Evolutionary conservation across 257 asterid species (phyloP), one percentile per base, ranked within the genome.

Genomic region (Coffea canephora): DNA sequence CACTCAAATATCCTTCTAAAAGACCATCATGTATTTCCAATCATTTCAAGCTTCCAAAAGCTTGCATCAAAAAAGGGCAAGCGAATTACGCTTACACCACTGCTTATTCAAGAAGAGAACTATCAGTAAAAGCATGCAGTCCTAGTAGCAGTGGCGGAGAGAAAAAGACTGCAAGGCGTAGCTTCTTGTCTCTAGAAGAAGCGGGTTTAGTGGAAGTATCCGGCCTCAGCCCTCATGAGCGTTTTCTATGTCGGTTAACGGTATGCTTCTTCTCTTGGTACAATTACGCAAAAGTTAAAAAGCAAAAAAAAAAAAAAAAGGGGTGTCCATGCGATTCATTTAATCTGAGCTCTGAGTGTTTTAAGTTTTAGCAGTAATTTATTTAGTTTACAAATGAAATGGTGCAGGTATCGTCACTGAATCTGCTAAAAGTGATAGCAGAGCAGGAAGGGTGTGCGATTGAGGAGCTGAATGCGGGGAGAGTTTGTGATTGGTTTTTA

Each of bases 201-300:
- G 98, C 98, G 11, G 98, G 97, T 59, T 82, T 94, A n/a, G 94
- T 94, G n/a, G 97, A 91, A 79, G 52, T 93, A 0, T 87, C 98
- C 21, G 96, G 98, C 10, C 93, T 93, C 69, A 82, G 92, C 90
- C 16, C 92, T 67, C 98, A 92, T 81, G 98, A 94, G 82, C 87
- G 94, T 0, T 94, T 94, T 78, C 89, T 92, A 1, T 94, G 98
- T 87, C 91, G 98, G 85, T 82, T 94, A 72, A 94, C 97, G 91
- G 98, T 93, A 81, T 3, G 69, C 49, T 57, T 21, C 61, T 31
- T 43, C 55, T 16, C 5, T 13, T 9, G 34, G 15, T 59, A 25
- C 46, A 43, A 34, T 6, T 66, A 21, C 0, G 13, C 36, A 57
- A 39, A 39, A 39, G 5, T 39, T 2, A 39, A 39, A 39, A 39